Base-by-base conservation (phyloP, 73 alveolate species). In the Durusdinium trenchii region DNA sequence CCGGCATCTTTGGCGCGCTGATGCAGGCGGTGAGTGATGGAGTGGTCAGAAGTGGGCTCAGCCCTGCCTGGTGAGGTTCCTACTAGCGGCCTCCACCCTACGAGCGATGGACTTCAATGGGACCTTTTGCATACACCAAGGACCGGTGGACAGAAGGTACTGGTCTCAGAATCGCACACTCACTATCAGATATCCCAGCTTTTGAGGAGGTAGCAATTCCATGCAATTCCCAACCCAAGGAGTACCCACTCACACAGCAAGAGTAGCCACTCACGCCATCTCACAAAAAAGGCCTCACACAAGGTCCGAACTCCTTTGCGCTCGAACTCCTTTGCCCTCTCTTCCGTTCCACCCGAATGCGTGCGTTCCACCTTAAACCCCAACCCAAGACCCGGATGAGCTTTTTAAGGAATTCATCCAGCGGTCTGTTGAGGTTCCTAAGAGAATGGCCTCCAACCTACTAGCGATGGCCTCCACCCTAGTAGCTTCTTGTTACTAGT, bases 1-100 rank as follows among this genome's bases (percentile, higher is more conserved):
- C 98, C 10, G 98, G 98, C 42, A 79, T 75, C 69, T 91, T 91
- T 48, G 98, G 98, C 26, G 98, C 98, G 32, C 46, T 91, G 98
- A 91, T 91, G 98, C 87, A 91, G 94, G 94, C 46, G 6, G 73
- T 23, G 73, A 2, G 30, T 23, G 73, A 32, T 23, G 73, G 73
- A 60, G 69, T 23, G 23, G 23, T 23, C 69, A 57, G 69, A 57
- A 57, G 23, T 57, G 32, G 32, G 69, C n/a, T 16, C 69, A 16
- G 69, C 12, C 69, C 23, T 57, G 23, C 69, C 69, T 16, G 69
- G 12, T 57, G 69, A 57, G 69, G 69, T 57, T 57, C 32, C 32
- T 57, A 57, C 23, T 57, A 57, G 69, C 12, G 69, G 69, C 32
- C 23, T 57, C 23, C 32, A 23, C 32, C 32, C 12, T 57, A 57